These are phyloP conservation scores for Cyclotella baltica DNA, from an alignment of 108 stramenopile species.

Conservation along the genomic window DNA sequence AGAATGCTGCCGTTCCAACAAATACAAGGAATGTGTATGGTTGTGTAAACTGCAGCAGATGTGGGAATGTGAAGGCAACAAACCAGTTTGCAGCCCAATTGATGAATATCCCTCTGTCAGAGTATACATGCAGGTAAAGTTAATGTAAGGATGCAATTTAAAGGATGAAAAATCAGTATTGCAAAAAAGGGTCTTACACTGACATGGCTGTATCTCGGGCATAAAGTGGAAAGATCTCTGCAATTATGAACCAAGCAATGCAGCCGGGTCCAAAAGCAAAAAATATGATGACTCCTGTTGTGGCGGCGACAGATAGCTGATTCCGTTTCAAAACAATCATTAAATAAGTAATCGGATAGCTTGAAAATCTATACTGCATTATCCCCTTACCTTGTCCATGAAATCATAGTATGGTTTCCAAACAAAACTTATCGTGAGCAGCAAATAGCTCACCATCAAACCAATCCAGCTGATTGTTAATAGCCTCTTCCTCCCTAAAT, in stretches of 20 bases:
- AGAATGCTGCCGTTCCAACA: constrained; percentile 40
- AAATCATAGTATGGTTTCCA: constrained; percentile 21
- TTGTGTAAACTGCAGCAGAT: constrained; percentile 27
- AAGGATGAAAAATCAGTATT: background rate
- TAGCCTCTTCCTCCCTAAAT: constrained; percentile 37
- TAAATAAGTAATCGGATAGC: background rate
- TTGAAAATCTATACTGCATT: background rate
- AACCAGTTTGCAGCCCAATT: constrained; percentile 52
- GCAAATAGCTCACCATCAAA: constrained; percentile 20
- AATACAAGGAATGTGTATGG: constrained; percentile 48
- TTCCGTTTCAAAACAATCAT: too few relatives aligned
- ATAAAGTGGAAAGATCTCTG: constrained; percentile 49
- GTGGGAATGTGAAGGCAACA: constrained; percentile 46
- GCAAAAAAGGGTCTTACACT: background rate
- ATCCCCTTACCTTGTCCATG: constrained; percentile 25
- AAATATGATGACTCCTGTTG: constrained; percentile 37
- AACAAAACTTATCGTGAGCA: constrained; percentile 38
- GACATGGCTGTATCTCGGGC: constrained; percentile 51
- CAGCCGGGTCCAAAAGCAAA: constrained; percentile 57
- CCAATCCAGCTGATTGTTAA: constrained; percentile 42
- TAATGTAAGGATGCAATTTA: background rate
- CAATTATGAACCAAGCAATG: constrained; percentile 56
- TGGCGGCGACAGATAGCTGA: constrained; percentile 37
- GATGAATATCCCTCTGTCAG: constrained; percentile 35
- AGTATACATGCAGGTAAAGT: background rate